Percentiles rank a stretch among this genome's conserved stretches.
These are phyloP conservation scores for Starmerella khaoyaiensis DNA, from an alignment of 805 yeast species.

Conservation along the genomic window DNA sequence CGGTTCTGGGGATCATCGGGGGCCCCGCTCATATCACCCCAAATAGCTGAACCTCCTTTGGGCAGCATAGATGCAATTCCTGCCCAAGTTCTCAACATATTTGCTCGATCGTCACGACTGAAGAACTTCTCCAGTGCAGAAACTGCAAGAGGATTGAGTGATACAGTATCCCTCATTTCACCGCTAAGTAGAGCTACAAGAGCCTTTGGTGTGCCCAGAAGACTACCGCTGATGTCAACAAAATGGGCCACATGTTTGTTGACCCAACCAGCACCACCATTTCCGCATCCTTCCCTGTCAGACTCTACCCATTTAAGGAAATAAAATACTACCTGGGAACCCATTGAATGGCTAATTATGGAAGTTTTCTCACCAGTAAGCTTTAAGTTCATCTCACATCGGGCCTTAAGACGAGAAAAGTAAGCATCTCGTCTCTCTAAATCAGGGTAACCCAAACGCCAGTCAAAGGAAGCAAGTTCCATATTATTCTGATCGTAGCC, in stretches of 20 bases:
- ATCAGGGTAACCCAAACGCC: conserved; percentile 87
- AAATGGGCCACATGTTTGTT: conserved; percentile 68
- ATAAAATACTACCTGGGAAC: conserved; percentile 75
- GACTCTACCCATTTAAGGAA: conserved; percentile 97
- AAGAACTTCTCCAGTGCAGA: conserved; percentile 91
- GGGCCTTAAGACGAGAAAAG: conserved; percentile 60
- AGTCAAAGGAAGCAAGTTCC: conserved; percentile 87
- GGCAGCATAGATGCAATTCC: conserved; percentile 94
- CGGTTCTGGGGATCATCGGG: conserved; percentile 40
- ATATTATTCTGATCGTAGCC: conserved; percentile 88
- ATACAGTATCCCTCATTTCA: conserved; percentile 96
- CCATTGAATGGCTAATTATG: conserved; percentile 93
- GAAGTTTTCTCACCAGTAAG: conserved; percentile 53
- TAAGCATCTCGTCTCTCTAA: conserved; percentile 78
- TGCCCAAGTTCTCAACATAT: conserved; percentile 77
- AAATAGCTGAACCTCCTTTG: conserved; percentile 78
- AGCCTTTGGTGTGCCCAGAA: conserved; percentile 88
- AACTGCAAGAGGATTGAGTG: conserved; percentile 80
- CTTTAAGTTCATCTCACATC: conserved; percentile 49
- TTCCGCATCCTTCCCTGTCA: conserved; percentile 59
- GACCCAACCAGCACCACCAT: conserved; percentile 87
- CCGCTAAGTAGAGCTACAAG: conserved; percentile 88
- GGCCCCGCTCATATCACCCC: conserved; percentile 63
- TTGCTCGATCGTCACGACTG: conserved; percentile 76
- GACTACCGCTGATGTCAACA: conserved; percentile 81